Evolutionary conservation across 192 early-diverging fungal species (phyloP).

Genomic region (Entrophospora sp.): DNA sequence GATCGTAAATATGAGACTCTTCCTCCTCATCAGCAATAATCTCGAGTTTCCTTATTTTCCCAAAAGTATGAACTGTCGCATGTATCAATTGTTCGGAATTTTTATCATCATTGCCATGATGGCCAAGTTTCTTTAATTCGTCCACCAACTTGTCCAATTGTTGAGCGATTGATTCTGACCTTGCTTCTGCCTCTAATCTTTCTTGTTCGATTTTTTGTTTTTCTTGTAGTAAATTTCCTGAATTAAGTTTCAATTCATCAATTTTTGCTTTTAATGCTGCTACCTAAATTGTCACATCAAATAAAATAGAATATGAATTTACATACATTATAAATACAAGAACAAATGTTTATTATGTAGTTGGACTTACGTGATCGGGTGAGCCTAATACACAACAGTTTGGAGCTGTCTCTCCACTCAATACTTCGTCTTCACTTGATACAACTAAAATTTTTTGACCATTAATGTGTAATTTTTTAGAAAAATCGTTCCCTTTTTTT

Average conservation of each 20-base stretch:
- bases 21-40: conserved; percentile 22
- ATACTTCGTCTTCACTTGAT: background rate
- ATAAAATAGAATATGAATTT: too few relatives aligned
- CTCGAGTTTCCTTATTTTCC: conserved; percentile 11
- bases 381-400: conserved; percentile 14
- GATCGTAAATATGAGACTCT: conserved; percentile 3
- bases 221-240: background rate
- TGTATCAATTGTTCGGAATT: conserved; percentile 18
- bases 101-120: background rate
- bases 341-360: background rate
- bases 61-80: conserved; percentile 24
- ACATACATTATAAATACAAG: background rate
- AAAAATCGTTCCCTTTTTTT: too few relatives aligned
- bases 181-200: background rate
- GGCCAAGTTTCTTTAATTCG: conserved; percentile 14
- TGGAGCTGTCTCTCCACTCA: background rate
- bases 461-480: conserved; percentile 12
- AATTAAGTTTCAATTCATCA: conserved; percentile 8
- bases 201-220: conserved; percentile 10
- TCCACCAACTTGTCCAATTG: conserved; percentile 11
- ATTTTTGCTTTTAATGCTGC: conserved; percentile 14
- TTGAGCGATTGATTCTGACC: conserved; percentile 7
- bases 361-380: conserved; percentile 16
- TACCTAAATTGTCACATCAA: background rate
- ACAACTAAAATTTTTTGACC: conserved; percentile 18